Base-by-base conservation (phyloP, 768 basidiomycete species). In the button mushroom (Agaricus bisporus) region DNA sequence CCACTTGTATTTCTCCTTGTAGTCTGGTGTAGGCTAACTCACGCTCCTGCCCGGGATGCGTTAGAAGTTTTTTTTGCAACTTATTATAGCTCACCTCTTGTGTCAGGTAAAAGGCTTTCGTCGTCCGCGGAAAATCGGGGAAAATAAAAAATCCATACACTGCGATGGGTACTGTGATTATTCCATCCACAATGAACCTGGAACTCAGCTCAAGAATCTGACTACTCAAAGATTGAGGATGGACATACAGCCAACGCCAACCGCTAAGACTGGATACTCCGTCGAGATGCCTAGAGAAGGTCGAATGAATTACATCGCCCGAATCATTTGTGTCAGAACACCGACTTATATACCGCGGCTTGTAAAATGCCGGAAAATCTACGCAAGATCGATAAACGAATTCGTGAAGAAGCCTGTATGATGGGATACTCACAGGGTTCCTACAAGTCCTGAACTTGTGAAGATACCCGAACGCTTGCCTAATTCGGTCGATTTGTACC, bases 401-500 rank as follows among this genome's bases (percentile, higher is more conserved):
- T 11, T 6, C 32, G 7, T 11, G 32, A 32, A 32, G 8, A 11
- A 11, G 11, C 32, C 32, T 7, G 11, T 32, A 14, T 36, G 20
- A 42, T 43, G 25, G 7, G n/a, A 17, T n/a, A 45, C 73, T 63
- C 59, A 86, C 82, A 86, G 65, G 5, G 83, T 84, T 3, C 84
- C 85, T 10, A 73, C 67, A 18, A 83, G 63, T 0, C 82, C 82
- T 22, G 82, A 81, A 55, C 78, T 79, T 20, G 83, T 83, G 64
- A 89, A 89, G 55, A 88, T 81, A 14, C 82, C 85, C 4, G 83
- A 83, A 12, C 86, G 78, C 59, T 85, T 85, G 8, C 85, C 86
- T 5, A 88, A 72, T 65, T 88, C 86, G n/a, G 70, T 68, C 3
- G 78, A 73, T 61, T 79, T 86, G 64, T 86, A 87, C 86, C 85